Conservation (phyloP, 495 filamentous ascomycete species). For the Xylaria bambusicola region DNA sequence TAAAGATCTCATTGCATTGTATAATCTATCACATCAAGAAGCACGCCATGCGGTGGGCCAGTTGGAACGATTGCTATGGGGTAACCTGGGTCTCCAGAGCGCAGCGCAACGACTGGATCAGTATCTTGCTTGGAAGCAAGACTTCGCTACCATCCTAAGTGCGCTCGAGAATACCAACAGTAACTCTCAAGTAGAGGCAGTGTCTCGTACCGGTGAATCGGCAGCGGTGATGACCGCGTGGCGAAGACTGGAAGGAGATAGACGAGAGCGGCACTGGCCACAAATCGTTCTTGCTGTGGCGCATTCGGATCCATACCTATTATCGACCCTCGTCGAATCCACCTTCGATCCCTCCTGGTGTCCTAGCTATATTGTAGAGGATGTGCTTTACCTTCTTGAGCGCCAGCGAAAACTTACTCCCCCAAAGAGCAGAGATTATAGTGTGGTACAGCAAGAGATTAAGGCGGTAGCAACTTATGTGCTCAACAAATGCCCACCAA, state of each 20-base stretch:
- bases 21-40: constrained; percentile 20
- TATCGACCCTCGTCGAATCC: constrained; percentile 52
- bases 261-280: constrained; percentile 50
- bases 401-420: neutral
- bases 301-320: constrained; percentile 41
- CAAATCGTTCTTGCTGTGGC: constrained; percentile 55
- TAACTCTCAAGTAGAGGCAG: neutral
- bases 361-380: constrained; percentile 52
- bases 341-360: constrained; percentile 45
- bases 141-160: neutral
- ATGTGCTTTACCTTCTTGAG: constrained; percentile 53
- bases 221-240: constrained; percentile 46
- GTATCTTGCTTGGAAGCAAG: constrained; percentile 28
- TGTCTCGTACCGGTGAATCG: neutral
- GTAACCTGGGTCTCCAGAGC: neutral
- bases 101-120: constrained; percentile 21
- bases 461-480: constrained; percentile 20
- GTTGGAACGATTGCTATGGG: constrained; percentile 23
- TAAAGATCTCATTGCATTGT: constrained; percentile 18
- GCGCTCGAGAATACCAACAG: neutral
- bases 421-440: neutral
- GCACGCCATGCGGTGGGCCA: constrained; percentile 25
- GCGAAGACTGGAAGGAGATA: constrained; percentile 30
- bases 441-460: constrained; percentile 17
- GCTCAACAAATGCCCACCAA: constrained; percentile 25